Evolutionary conservation across 768 basidiomycete genomes (phyloP).

Genomic region (Trametes cingulata): DNA sequence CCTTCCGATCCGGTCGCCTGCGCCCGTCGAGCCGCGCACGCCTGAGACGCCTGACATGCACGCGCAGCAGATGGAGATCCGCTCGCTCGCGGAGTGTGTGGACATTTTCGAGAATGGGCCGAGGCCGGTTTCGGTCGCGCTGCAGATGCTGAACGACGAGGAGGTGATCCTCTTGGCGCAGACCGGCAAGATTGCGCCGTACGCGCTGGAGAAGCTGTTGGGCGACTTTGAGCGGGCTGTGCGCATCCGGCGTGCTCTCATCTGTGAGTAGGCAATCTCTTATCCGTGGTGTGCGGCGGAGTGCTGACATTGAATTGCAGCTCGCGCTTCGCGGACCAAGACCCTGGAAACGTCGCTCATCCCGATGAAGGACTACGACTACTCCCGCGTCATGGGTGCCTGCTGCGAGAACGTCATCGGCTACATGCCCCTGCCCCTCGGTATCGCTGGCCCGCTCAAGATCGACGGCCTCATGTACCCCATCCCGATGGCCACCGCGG

Average conservation of each 20-base stretch:
- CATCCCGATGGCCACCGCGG: conserved; percentile 99
- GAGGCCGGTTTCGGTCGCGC: conserved; percentile 53
- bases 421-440: conserved; percentile 94
- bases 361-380: conserved; percentile 87
- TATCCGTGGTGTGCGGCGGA: not conserved
- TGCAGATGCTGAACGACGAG: conserved; percentile 80
- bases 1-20: conserved; percentile 27
- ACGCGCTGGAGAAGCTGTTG: conserved; percentile 94
- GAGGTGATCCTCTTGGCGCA: conserved; percentile 88
- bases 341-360: conserved; percentile 83
- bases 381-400: conserved; percentile 89
- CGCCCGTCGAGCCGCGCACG: conserved; percentile 27
- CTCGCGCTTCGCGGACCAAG: conserved; percentile 81
- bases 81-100: conserved; percentile 76
- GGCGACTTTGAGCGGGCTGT: conserved; percentile 89
- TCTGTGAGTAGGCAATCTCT: conserved; percentile 63
- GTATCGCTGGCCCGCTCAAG: conserved; percentile 92
- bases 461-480: conserved; percentile 83
- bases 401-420: conserved; percentile 99
- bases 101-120: conserved; percentile 78
- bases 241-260: conserved; percentile 78
- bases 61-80: conserved; percentile 24
- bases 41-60: conserved; percentile 21
- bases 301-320: conserved; percentile 38
- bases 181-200: conserved; percentile 92